These are phyloP conservation scores for Aspergillus avenaceus DNA, from an alignment of 495 filamentous ascomycete species.

Conservation along the genomic window DNA sequence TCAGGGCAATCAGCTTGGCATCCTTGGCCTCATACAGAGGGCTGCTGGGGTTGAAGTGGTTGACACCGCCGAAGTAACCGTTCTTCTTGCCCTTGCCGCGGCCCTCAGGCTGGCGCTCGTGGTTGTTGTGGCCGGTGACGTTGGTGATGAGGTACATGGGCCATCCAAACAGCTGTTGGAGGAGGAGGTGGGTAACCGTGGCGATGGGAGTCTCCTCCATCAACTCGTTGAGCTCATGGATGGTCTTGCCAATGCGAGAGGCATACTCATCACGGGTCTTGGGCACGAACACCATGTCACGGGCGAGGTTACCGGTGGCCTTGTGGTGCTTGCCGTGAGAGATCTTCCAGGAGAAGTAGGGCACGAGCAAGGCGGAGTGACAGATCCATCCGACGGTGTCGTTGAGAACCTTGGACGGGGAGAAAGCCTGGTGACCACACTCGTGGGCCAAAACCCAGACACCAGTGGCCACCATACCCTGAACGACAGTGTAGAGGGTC, in stretches of 20 bases:
- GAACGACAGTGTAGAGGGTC: slow-evolving; percentile 60
- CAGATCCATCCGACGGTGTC: slow-evolving; percentile 83
- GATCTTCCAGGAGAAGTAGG: slow-evolving; percentile 92
- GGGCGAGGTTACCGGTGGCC: slow-evolving; percentile 89
- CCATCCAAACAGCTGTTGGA: slow-evolving; percentile 90
- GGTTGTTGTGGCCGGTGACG: slow-evolving; percentile 91
- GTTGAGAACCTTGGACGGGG: slow-evolving; percentile 72
- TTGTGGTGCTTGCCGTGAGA: slow-evolving; percentile 94
- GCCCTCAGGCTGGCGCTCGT: slow-evolving; percentile 79
- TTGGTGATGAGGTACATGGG: slow-evolving; percentile 76
- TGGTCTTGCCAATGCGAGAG: slow-evolving; percentile 59
- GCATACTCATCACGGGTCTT: slow-evolving; percentile 76
- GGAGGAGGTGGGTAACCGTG: slow-evolving; percentile 65
- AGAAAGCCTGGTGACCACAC: slow-evolving; percentile 78
- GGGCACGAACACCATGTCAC: slow-evolving; percentile 97
- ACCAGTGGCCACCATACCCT: slow-evolving; percentile 63
- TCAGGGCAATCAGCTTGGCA: slow-evolving; percentile 73
- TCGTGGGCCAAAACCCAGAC: slow-evolving; percentile 72
- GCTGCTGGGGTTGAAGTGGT: slow-evolving; percentile 87
- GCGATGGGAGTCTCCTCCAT: slow-evolving; percentile 91
- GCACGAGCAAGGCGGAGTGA: slow-evolving; percentile 77
- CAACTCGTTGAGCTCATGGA: slow-evolving; percentile 79
- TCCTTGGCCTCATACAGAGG: slow-evolving; percentile 92
- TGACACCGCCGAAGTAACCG: slow-evolving; percentile 74
- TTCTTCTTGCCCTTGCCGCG: slow-evolving; percentile 87